Evolutionary conservation across 768 basidiomycete species (phyloP), one percentile per base, ranked within the genome.

Genomic region (Boletus sensibilis): DNA sequence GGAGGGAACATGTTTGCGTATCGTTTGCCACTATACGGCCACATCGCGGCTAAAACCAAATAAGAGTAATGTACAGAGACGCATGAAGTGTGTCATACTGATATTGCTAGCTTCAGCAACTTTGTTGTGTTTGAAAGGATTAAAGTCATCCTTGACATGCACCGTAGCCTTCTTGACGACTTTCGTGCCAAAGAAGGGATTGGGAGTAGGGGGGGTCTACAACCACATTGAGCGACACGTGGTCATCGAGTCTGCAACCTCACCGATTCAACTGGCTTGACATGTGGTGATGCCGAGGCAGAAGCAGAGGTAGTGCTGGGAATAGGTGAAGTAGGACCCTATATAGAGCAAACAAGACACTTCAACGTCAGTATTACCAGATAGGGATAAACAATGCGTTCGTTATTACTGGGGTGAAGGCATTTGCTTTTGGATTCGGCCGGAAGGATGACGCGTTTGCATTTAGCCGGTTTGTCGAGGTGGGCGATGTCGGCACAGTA

Each of bases 111-210:
- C 83, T 52, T 92, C 91, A 9, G 78, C 82, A 27, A 94, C 85
- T 70, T 92, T 92, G 67, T 83, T 82, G 65, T 88, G 84, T 75
- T 92, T 92, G 83, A 96, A 97, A 16, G 96, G 94, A 71, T 95
- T 97, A 70, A 99, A 99, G 68, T 98, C 96, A 64, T 97, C 93
- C 75, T 96, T 92, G 72, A 96, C 83, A 68, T 92, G 88, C 35
- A 95, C 88, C 4, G 80, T 67, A 52, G 79, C 81, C 75, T 89
- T 91, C 80, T 93, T 93, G 70, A 86, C 82, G 20, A 77, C 70
- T 35, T 88, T 87, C 31, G 83, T 78, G 31, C 94, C 91, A 67
- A 97, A 98, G 87, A 98, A 98, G 18, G 92, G 88, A 67, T 97
- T 92, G 33, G 86, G 84, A 11, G 80, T 72, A 25, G 82, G 56